A percentile compares a stretch with the other conserved stretches of the same genome.
Evolutionary conservation across 306 rosid genomes (phyloP).

Genomic region (Lithocarpus polystachyus): DNA sequence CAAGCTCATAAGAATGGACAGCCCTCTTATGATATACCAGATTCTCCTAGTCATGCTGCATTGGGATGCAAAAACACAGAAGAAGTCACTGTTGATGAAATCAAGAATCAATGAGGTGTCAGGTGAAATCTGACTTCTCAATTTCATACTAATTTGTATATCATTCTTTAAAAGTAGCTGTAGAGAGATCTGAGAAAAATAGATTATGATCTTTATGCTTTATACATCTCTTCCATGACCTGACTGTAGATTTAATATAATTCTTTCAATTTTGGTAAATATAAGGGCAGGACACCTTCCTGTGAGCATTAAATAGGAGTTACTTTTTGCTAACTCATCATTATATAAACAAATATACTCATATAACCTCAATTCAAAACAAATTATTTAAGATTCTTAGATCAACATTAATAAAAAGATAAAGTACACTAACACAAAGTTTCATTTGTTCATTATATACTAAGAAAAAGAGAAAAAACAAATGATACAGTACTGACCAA

Average conservation of each 20-base stretch:
- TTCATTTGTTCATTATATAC: too few relatives aligned
- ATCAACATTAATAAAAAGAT: too few relatives aligned
- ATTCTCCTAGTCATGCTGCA: conserved; percentile 50
- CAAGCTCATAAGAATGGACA: conserved; percentile 61
- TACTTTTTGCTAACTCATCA: too few relatives aligned
- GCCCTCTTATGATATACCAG: conserved; percentile 37
- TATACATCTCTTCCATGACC: background rate
- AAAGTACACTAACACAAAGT: too few relatives aligned
- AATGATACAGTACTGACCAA: too few relatives aligned
- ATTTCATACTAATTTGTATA: conserved; percentile 12
- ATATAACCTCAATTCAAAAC: background rate
- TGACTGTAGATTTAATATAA: conserved; percentile 1
- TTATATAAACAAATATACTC: background rate
- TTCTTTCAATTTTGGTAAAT: conserved; percentile 23
- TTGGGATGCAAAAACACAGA: conserved; percentile 57
- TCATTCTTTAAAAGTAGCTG: conserved; percentile 28
- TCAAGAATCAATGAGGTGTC: conserved; percentile 50
- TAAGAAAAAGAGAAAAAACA: too few relatives aligned
- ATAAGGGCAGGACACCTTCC: background rate
- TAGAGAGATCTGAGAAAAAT: conserved; percentile 19
- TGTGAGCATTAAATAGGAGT: background rate
- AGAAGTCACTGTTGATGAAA: conserved; percentile 60
- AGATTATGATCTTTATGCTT: conserved; percentile 12
- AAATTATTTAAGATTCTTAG: too few relatives aligned
- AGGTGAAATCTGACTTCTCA: conserved; percentile 11